Evolutionary conservation across 1,139 yeast genomes (phyloP).

Genomic region (Suhomyces ambrosiae): DNA sequence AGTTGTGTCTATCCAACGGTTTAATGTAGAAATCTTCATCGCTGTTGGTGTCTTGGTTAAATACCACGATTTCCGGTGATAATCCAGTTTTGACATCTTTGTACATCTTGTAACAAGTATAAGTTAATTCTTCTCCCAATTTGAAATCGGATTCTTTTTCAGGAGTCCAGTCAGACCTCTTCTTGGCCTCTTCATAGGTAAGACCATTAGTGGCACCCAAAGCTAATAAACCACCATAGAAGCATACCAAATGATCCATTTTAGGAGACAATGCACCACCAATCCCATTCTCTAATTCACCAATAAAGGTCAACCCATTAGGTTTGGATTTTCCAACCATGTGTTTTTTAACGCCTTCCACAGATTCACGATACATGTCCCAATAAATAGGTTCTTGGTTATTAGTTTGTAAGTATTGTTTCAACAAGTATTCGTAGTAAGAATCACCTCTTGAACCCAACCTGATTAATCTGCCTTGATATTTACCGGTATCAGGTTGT

Average conservation of each 20-base stretch:
- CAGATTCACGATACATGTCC: conserved; percentile 76
- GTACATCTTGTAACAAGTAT: conserved; percentile 85
- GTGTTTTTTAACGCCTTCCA: conserved; percentile 70
- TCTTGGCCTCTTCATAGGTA: conserved; percentile 53
- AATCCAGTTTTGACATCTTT: conserved; percentile 72
- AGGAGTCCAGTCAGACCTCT: conserved; percentile 37
- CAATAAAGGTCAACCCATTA: conserved; percentile 65
- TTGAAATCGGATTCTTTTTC: conserved; percentile 55
- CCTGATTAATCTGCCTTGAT: conserved; percentile 65
- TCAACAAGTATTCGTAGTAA: conserved; percentile 84
- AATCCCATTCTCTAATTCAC: conserved; percentile 76
- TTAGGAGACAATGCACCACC: conserved; percentile 62
- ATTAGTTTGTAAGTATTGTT: conserved; percentile 81
- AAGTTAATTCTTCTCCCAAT: conserved; percentile 74
- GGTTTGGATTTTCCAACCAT: conserved; percentile 66
- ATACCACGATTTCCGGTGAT: conserved; percentile 86
- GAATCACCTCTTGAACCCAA: conserved; percentile 93
- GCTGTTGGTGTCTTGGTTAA: conserved; percentile 48
- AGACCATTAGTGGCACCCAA: conserved; percentile 86
- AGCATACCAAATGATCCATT: conserved; percentile 95
- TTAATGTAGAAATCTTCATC: conserved; percentile 65
- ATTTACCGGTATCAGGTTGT: conserved; percentile 72
- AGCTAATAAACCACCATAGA: conserved; percentile 87
- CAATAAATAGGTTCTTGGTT: conserved; percentile 62
- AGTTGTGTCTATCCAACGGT: conserved; percentile 73